Percentiles rank a stretch among this genome's conserved stretches.
These are phyloP conservation scores for Chlamydomonas applanata DNA, from an alignment of 139 green algal species.

Conservation along the genomic window DNA sequence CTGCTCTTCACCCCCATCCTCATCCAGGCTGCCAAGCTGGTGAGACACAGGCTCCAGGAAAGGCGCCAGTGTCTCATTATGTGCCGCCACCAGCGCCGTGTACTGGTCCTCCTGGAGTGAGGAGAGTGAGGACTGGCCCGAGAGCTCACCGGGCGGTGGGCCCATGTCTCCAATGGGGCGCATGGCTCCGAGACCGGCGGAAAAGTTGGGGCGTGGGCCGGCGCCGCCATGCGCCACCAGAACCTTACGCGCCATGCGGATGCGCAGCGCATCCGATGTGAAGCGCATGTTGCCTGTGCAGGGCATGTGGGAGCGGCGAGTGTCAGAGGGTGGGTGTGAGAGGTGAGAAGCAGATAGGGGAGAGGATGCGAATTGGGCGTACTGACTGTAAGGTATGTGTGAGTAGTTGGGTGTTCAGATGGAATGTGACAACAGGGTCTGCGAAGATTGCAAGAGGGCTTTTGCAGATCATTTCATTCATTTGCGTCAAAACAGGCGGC, in stretches of 20 bases:
- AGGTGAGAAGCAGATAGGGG: not conserved
- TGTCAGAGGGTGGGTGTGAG: not conserved
- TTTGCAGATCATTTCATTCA: no score
- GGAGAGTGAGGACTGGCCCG: no score
- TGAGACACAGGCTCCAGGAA: no score
- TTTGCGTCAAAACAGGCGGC: no score
- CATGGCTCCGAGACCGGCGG: not conserved
- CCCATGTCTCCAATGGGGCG: not conserved
- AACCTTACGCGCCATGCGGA: constrained; percentile 50
- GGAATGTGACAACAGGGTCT: not conserved
- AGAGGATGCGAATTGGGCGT: not conserved
- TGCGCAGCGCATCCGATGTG: constrained; percentile 42
- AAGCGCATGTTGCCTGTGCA: constrained; percentile 40
- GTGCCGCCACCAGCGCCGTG: not conserved
- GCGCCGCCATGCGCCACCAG: constrained; percentile 12
- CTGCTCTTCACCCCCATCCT: not conserved
- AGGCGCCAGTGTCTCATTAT: not conserved
- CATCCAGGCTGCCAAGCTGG: not conserved
- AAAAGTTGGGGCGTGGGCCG: not conserved
- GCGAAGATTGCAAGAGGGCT: no score
- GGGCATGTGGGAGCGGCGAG: no score
- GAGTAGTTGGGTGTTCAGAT: not conserved
- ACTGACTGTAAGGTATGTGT: not conserved
- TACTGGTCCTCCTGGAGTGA: not conserved
- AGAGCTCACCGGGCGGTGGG: not conserved